Evolutionary conservation across 1,284 basidiomycete genomes (phyloP), one percentile per base, ranked within the genome.

Genomic region (Phaffia rhodozyma): DNA sequence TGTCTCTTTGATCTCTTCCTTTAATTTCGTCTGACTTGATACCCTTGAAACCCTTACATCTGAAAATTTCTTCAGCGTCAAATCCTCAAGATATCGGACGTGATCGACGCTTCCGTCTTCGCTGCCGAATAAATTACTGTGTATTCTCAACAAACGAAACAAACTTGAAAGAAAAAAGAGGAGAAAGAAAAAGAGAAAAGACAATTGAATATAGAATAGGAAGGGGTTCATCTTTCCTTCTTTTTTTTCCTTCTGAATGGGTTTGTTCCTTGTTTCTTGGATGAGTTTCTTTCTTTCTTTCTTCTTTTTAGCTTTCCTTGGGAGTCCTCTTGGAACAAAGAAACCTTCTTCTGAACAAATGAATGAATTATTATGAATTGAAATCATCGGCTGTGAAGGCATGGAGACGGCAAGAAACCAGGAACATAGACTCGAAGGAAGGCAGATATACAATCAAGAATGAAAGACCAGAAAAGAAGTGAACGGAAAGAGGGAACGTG

Each of bases 41-140:
- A 23, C 30, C 18, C 48, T 21, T 50, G 43, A 29, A 62, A 52
- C 58, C 67, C 11, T 73, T 76, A 75, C 69, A 69, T 65, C 60
- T 63, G 57, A 62, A 34, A 74, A 63, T 75, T 76, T 75, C 74
- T 75, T 59, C 66, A 75, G 68, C 67, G 75, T 34, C 73, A 76
- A 55, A 75, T 76, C 53, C 63, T 64, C 43, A 64, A 64, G 58
- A 68, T 75, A 74, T 67, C 75, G 74, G 60, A 76, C 47, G 61
- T 60, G 20, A 59, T 64, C 51, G 72, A 74, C 66, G 74, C 73
- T 29, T 71, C 69, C 29, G 72, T 71, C 13, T 74, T 74, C 62
- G 67, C 67, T 51, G 71, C 69, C 25, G 70, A 71, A 66, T 70
- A 70, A 64, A 55, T 43, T 16, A 43, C 13, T 16, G 6, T 43